Evolutionary conservation across 2,329 filamentous ascomycete species (phyloP).

Genomic region (Fusarium sp.): DNA sequence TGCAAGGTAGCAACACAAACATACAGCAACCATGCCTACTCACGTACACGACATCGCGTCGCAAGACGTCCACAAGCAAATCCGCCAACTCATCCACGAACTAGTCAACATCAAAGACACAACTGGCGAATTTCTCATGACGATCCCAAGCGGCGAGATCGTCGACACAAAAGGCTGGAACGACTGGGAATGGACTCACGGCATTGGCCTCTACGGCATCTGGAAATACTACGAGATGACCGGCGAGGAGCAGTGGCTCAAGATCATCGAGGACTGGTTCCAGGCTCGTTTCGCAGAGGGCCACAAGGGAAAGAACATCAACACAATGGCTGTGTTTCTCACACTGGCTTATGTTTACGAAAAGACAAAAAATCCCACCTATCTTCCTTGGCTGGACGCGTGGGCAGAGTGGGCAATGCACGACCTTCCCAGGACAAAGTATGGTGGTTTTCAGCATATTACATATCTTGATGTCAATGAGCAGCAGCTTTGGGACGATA

Average conservation of each 20-base stretch:
- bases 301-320: constrained; percentile 86
- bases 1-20: too few species aligned
- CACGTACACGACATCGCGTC: constrained; percentile 61
- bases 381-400: constrained; percentile 81
- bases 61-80: constrained; percentile 65
- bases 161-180: constrained; percentile 90
- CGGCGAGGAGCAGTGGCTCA: constrained; percentile 69
- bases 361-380: constrained; percentile 75
- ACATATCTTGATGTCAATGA: constrained; percentile 79
- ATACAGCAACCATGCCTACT: constrained; percentile 48
- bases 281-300: constrained; percentile 74
- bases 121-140: constrained; percentile 80
- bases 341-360: constrained; percentile 85
- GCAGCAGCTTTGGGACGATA: constrained; percentile 87
- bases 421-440: constrained; percentile 78
- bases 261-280: constrained; percentile 82
- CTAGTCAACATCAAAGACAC: constrained; percentile 83
- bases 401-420: constrained; percentile 90
- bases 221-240: constrained; percentile 86
- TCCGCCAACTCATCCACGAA: constrained; percentile 77
- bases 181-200: constrained; percentile 87
- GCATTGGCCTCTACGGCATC: constrained; percentile 82
- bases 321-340: constrained; percentile 84
- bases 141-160: constrained; percentile 77
- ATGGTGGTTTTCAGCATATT: constrained; percentile 80